Evolutionary conservation across 495 filamentous ascomycete genomes (phyloP).

Genomic region (Tuber microsphaerosporum): DNA sequence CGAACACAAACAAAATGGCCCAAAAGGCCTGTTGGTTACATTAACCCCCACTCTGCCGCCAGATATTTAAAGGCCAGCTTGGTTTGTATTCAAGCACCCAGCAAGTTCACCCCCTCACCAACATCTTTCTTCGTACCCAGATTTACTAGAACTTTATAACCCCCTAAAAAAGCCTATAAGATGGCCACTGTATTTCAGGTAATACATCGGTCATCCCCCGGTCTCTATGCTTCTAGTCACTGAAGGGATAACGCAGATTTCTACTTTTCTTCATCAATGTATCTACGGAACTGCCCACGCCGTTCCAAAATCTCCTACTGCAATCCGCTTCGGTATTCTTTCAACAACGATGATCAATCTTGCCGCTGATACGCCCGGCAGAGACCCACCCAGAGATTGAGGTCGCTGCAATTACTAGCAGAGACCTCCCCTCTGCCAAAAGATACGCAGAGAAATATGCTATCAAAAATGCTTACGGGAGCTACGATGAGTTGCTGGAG

Average conservation of each 20-base stretch:
- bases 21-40: neutral
- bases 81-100: no score
- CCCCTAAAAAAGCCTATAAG: no score
- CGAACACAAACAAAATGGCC: neutral
- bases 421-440: conserved; percentile 50
- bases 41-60: neutral
- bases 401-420: conserved; percentile 54
- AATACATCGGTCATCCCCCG: no score
- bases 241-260: no score
- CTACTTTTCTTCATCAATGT: no score
- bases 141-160: no score
- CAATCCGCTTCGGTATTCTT: conserved; percentile 5
- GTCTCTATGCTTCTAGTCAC: no score
- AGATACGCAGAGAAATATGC: conserved; percentile 53
- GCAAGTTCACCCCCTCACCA: no score
- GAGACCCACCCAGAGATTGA: conserved; percentile 55
- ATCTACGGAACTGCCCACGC: no score
- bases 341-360: conserved; percentile 44
- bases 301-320: no score
- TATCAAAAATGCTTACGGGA: conserved; percentile 51
- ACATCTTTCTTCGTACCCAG: no score
- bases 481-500: conserved; percentile 51
- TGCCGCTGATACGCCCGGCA: conserved; percentile 53
- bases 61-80: neutral
- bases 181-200: no score